phyloP scores from a whole-genome alignment of 176 grass and related monocot species.

The Lolium rigidum region DNA sequence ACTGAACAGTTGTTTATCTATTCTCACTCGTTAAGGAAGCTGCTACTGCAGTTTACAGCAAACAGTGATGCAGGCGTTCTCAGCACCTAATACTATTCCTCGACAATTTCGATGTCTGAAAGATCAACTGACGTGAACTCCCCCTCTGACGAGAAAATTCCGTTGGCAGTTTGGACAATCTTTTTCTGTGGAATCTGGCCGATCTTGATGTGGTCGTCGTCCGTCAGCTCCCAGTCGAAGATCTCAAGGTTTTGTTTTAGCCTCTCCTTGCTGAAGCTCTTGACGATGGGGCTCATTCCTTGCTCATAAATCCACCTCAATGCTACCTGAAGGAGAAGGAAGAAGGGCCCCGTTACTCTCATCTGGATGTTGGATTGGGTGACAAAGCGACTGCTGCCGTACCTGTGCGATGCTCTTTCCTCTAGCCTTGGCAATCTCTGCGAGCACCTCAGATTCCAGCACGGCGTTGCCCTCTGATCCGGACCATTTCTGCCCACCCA shows the following conservation, averaged over 20 bases:
- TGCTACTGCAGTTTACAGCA: too few relatives aligned
- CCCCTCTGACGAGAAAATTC: background rate
- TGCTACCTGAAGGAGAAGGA: slow-evolving; percentile 48
- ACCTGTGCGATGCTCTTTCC: slow-evolving; percentile 56
- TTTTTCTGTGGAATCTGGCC: slow-evolving; percentile 48
- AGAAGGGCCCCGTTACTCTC: background rate
- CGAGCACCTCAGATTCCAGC: slow-evolving; percentile 51
- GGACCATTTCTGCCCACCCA: slow-evolving; percentile 50
- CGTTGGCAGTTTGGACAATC: background rate
- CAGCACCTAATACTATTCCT: background rate
- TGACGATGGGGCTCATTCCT: slow-evolving; percentile 42
- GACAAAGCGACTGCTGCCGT: background rate
- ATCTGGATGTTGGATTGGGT: background rate
- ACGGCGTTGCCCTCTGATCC: slow-evolving; percentile 24
- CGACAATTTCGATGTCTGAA: background rate
- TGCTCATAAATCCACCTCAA: slow-evolving; percentile 78
- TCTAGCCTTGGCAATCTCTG: slow-evolving; percentile 52
- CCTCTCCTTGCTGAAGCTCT: slow-evolving; percentile 66
- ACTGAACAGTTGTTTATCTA: too few relatives aligned
- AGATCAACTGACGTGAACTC: slow-evolving; percentile 11
- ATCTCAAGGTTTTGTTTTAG: slow-evolving; percentile 71
- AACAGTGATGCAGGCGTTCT: too few relatives aligned
- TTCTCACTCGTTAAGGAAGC: too few relatives aligned
- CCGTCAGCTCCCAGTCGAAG: slow-evolving; percentile 70
- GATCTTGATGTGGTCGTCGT: slow-evolving; percentile 49